Base-by-base conservation (phyloP, 2,329 filamentous ascomycete species). In the Harringtonia lauricola region DNA sequence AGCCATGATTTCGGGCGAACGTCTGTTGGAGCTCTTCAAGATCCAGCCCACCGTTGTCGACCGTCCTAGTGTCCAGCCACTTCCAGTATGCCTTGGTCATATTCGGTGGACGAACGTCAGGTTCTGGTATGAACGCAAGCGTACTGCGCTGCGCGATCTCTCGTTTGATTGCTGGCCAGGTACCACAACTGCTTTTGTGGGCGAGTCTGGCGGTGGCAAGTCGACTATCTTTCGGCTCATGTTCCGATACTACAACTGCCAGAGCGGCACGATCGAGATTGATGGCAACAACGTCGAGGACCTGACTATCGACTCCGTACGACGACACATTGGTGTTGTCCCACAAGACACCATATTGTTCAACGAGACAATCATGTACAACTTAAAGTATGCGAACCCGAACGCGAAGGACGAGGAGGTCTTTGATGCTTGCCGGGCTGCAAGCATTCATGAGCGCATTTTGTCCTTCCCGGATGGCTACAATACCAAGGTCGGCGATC, bases 1-100 rank as follows among this genome's bases (percentile, higher is more conserved):
- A 54, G 86, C 90, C 42, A 86, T 98, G 83, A 96, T 98, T 57
- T 95, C 94, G 46, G 89, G 90, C 5, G 92, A 98, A 68, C 81
- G 92, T 17, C 81, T 98, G 60, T 67, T 98, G 43, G 92, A 96
- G 62, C 70, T 98, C 17, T 96, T 98, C 76, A 94, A 95, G 62
- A 92, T 96, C 56, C 80, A 87, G 54, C 90, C 92, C 1, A 94
- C 87, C 0, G 90, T 98, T 24, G 72, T 90, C 8, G 92, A 98
- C 59, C 72, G 72, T 15, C 78, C 81, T 0, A 68, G 72, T 43
- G 86, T 83, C 2, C 63, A 67, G 38, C 66, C 73, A 1, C 64
- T 96, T 47, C 63, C 70, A 18, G 65, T 71, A 4, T 95, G 89
- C 61, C 70, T 78, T 46, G 92, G 92, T 14, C 82, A 86, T 49